A percentile compares a stretch with the other conserved stretches of the same genome.
Conservation (phyloP, 805 yeast genomes). For the Saccharomycopsis olivae region DNA sequence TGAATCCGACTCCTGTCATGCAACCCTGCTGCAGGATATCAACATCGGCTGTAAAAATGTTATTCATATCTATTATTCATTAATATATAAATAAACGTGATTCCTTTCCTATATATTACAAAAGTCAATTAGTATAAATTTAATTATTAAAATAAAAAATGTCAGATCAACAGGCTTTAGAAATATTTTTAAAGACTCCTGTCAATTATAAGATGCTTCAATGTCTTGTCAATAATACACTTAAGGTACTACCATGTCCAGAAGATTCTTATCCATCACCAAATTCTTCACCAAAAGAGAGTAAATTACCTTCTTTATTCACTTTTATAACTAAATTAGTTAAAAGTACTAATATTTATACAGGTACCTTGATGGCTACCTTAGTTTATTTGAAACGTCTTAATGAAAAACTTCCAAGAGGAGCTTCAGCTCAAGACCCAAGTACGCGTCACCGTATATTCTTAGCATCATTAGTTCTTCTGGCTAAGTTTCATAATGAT, state of each 20-base stretch:
- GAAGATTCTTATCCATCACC: constrained; percentile 25
- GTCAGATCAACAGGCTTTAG: constrained; percentile 14
- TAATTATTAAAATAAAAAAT: too few relatives aligned
- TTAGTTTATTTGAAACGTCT: constrained; percentile 72
- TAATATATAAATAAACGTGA: too few relatives aligned
- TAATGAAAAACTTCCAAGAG: constrained; percentile 68
- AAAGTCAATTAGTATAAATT: too few relatives aligned
- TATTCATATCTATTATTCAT: too few relatives aligned
- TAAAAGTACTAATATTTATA: constrained; percentile 78
- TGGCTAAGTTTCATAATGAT: constrained; percentile 91
- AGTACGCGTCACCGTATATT: constrained; percentile 92
- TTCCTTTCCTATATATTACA: too few relatives aligned
- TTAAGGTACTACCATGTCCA: constrained; percentile 13
- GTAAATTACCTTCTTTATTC: constrained; percentile 34
- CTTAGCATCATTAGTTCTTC: constrained; percentile 74
- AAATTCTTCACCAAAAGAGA: constrained; percentile 27
- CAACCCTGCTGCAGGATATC: too few relatives aligned
- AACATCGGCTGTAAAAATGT: too few relatives aligned
- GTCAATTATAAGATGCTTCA: constrained; percentile 15
- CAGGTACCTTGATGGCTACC: constrained; percentile 90
- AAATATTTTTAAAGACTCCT: constrained; percentile 10
- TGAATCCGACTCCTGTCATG: too few relatives aligned
- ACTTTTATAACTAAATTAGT: constrained; percentile 66
- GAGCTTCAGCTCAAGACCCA: constrained; percentile 77
- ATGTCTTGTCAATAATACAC: constrained; percentile 9